Percentiles rank a stretch among this genome's conserved stretches.
These are phyloP conservation scores for Alternaria consortialis DNA, from an alignment of 2,329 filamentous ascomycete genomes.

Conservation along the genomic window DNA sequence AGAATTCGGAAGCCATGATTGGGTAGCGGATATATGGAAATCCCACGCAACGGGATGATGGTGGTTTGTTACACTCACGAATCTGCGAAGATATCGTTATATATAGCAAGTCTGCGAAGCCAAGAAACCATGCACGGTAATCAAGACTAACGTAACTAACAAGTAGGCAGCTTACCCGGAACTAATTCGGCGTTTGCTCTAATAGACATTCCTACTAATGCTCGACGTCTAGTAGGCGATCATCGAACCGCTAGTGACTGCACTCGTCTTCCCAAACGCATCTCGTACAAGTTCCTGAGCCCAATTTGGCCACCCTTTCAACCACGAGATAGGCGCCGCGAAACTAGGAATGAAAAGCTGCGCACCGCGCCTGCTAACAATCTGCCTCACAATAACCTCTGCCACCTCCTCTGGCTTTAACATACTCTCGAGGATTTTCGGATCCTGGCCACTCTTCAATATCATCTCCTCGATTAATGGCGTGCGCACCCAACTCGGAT, in stretches of 20 bases:
- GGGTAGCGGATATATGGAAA: background rate
- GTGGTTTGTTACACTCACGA: background rate
- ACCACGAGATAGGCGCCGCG: slow-evolving; percentile 5
- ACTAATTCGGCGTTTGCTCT: background rate
- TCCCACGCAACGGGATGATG: background rate
- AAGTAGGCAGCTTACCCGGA: background rate
- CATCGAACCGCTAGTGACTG: slow-evolving; percentile 7
- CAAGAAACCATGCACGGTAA: background rate
- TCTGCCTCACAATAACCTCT: slow-evolving; percentile 50
- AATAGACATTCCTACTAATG: background rate
- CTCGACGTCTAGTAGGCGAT: slow-evolving; percentile 4
- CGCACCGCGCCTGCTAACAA: slow-evolving; percentile 46
- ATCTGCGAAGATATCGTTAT: background rate
- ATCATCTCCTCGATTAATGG: slow-evolving; percentile 37
- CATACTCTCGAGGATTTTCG: slow-evolving; percentile 26
- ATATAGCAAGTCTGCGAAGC: background rate
- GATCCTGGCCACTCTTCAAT: slow-evolving; percentile 39
- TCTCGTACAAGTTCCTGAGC: slow-evolving; percentile 8
- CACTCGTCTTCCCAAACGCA: slow-evolving; percentile 9
- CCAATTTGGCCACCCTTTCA: slow-evolving; percentile 9
- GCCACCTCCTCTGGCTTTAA: slow-evolving; percentile 47
- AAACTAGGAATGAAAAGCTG: slow-evolving; percentile 39
- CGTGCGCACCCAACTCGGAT: slow-evolving; percentile 49
- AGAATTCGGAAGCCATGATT: slow-evolving; percentile 12
- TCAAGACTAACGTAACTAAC: background rate